Evolutionary conservation across 1,139 yeast genomes (phyloP).

Genomic region (Spathaspora sp.): DNA sequence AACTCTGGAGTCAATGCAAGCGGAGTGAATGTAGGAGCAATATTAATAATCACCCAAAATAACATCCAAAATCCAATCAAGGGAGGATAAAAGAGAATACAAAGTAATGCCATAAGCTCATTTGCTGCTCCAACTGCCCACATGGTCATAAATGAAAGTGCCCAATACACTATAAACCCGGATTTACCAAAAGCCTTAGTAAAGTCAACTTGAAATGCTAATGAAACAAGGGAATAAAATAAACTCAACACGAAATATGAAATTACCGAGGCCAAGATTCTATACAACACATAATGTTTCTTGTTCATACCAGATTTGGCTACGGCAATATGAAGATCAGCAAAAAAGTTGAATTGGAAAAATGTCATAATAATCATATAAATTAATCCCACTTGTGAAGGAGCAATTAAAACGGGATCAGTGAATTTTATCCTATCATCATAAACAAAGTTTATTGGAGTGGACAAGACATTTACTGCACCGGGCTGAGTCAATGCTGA

Average conservation of each 20-base stretch:
- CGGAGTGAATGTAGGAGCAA: conserved; percentile 39
- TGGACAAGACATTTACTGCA: conserved; percentile 23
- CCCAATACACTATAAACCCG: conserved; percentile 47
- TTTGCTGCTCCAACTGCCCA: conserved; percentile 41
- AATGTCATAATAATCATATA: conserved; percentile 68
- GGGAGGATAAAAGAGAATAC: conserved; percentile 33
- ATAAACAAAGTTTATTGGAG: conserved; percentile 36
- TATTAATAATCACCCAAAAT: conserved; percentile 40
- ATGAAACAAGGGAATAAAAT: conserved; percentile 37
- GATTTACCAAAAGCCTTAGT: conserved; percentile 37
- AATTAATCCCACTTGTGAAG: conserved; percentile 74
- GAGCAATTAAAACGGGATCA: conserved; percentile 55
- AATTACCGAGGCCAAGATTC: conserved; percentile 27
- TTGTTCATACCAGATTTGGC: conserved; percentile 30
- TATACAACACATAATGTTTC: conserved; percentile 30
- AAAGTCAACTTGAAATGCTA: conserved; percentile 46
- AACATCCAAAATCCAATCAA: conserved; percentile 42
- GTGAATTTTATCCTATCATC: conserved; percentile 52
- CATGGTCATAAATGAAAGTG: conserved; percentile 40
- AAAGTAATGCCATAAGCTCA: conserved; percentile 35
- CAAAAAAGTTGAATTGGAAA: conserved; percentile 57
- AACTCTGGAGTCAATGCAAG: conserved; percentile 32
- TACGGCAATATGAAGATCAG: conserved; percentile 50
- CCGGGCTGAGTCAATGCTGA: conserved; percentile 15
- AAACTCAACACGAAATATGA: conserved; percentile 39